A percentile compares a stretch with the other conserved stretches of the same genome.
Conservation (phyloP, 805 yeast genomes). For the Wickerhamomyces strasburgensis region DNA sequence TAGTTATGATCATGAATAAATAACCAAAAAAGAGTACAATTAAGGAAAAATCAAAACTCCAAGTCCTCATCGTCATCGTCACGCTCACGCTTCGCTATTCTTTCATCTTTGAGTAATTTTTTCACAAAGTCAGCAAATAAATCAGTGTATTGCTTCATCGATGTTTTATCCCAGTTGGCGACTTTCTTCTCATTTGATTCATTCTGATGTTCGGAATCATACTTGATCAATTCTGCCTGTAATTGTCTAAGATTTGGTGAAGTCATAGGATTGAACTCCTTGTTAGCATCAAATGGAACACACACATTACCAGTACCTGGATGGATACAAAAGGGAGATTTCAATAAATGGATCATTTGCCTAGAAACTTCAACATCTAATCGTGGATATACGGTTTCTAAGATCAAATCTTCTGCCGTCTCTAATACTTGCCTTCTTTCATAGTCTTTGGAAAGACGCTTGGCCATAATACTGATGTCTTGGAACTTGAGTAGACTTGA, state of each 20-base stretch:
- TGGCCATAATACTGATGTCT: constrained; percentile 55
- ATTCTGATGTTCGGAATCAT: constrained; percentile 30
- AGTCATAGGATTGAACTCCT: constrained; percentile 67
- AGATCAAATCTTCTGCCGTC: constrained; percentile 76
- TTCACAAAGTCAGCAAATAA: constrained; percentile 60
- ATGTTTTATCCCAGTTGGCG: constrained; percentile 56
- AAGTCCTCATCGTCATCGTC: constrained; percentile 25
- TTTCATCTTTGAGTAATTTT: constrained; percentile 51
- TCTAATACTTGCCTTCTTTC: constrained; percentile 51
- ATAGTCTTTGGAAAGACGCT: constrained; percentile 33
- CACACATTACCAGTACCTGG: constrained; percentile 95
- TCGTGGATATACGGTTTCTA: constrained; percentile 82
- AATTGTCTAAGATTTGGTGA: constrained; percentile 73
- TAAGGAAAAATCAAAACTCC: constrained; percentile 5
- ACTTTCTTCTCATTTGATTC: constrained; percentile 17
- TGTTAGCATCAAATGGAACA: constrained; percentile 59
- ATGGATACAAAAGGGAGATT: constrained; percentile 95
- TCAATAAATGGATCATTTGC: constrained; percentile 84
- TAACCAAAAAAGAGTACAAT: neutral
- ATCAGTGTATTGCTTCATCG: constrained; percentile 66
- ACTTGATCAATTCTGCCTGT: constrained; percentile 56
- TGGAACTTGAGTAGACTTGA: constrained; percentile 71
- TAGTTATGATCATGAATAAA: neutral
- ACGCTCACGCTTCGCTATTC: constrained; percentile 36
- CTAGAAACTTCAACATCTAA: constrained; percentile 90